Evolutionary conservation across 371 early-diverging fungal species (phyloP), one percentile per base, ranked within the genome.

Genomic region (Mortierella sp.): DNA sequence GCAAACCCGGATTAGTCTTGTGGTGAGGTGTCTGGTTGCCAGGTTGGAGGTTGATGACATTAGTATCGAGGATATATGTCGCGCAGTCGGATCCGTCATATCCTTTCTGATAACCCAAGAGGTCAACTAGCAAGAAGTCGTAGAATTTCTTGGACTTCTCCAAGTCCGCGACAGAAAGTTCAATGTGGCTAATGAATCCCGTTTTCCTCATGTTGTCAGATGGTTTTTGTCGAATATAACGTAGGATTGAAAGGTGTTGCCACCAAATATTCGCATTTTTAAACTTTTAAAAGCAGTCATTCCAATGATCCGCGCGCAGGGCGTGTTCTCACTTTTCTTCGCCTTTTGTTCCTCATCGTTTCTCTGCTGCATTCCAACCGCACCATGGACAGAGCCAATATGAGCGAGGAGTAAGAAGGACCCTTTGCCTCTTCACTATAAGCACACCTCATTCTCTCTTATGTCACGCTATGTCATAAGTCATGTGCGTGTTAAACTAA

Each of bases 371-470:
- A 24, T 28, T 14, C 58, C 32, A n/a, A 43, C 50, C 31, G 48
- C 67, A 32, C 60, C 60, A 66, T 60, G 67, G 53, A 59, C 23
- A 6, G 47, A 34, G 26, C 11, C 14, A 34, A 50, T 24, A 58
- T 65, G 66, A 65, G 15, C 32, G 66, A 65, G 30, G 58, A 65
- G 66, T 65, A 65, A 51, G 52, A 4, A 4, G n/a, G n/a, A n/a
- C n/a, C n/a, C n/a, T n/a, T n/a, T n/a, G n/a, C n/a, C n/a, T n/a
- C 28, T 34, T 48, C 14, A 3, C 6, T 21, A 19, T 48, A 46
- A 26, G 27, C 34, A 14, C 19, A 24, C 30, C 28, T 4, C 17
- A 21, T 26, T 8, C 1, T 21, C 17, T 37, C 23, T 42, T 11
- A 34, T 34, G 37, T 14, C 11, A 34, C 1, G 7, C 37, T 34